Percentiles rank a stretch among this genome's conserved stretches.
Evolutionary conservation across 768 basidiomycete genomes (phyloP).

Genomic region (Rhodotorula sphaerocarpa): DNA sequence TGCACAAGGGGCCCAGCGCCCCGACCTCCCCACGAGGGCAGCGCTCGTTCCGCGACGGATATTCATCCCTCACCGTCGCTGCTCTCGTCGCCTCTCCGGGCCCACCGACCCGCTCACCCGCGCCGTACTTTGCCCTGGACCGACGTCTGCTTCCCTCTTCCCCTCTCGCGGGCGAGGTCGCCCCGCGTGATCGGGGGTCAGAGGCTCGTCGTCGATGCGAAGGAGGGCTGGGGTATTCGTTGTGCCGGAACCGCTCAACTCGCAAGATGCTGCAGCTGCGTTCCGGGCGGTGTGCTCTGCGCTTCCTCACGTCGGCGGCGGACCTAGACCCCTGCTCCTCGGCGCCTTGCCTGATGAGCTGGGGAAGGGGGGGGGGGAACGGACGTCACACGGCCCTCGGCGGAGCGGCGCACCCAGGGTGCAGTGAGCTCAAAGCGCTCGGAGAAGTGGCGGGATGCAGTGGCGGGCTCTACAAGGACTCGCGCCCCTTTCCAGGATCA

Average conservation of each 20-base stretch:
- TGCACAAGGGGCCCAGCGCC: no score
- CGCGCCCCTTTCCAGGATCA: neutral
- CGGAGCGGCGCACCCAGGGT: neutral
- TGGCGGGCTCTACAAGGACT: constrained; percentile 13
- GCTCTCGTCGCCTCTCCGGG: neutral
- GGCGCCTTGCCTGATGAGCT: no score
- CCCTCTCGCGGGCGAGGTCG: neutral
- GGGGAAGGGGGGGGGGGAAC: no score
- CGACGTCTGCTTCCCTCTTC: neutral
- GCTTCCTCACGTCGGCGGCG: no score
- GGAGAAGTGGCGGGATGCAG: no score
- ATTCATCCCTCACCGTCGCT: neutral
- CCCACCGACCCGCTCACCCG: neutral
- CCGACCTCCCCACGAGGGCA: neutral
- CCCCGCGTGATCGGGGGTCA: no score
- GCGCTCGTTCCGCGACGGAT: neutral
- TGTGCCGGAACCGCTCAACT: neutral
- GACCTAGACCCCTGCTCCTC: no score
- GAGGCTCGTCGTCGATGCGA: no score
- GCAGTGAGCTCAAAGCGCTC: neutral
- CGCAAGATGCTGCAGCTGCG: no score
- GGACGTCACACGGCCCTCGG: neutral
- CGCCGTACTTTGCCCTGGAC: neutral
- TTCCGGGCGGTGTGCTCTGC: no score
- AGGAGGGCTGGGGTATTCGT: no score